Base-by-base conservation (phyloP, 768 basidiomycete genomes). In the Agrocybe praecox region DNA sequence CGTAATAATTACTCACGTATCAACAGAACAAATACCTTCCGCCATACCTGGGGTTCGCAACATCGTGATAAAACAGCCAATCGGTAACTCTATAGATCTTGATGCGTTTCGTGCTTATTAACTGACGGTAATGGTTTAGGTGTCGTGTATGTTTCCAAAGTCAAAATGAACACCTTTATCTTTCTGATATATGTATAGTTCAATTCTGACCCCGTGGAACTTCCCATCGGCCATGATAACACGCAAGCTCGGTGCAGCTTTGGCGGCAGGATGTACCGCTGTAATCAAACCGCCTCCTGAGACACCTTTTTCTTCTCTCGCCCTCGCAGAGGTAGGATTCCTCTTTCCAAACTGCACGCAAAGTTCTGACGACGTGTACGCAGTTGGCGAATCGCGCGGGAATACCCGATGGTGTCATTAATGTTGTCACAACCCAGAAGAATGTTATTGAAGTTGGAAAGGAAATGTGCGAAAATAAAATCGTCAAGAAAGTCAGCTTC, bases 281-380 rank as follows among this genome's bases (percentile, higher is more conserved):
- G 95, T 99, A 46, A 87, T 98, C 71, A 98, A 98, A 65, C 96
- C 96, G 1, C 89, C 97, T 0, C 84, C 94, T 0, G 97, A 99
- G 72, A 94, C 97, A 0, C 97, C 97, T 1, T 97, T 93, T 75
- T 94, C 93, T 26, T 86, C 88, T 9, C 82, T 98, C 11, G 97
- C 96, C 5, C 79, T 98, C 19, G 88, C 86, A n/a, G 96, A 97
- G 78, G 93, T 92, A 53, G 36, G 59, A 52, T 44, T n/a, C 34
- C n/a, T 21, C 23, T 45, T 1, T 19, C n/a, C 19, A 12, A 14
- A 21, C 15, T 19, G 5, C 36, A 15, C 36, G 12, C 40, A 29
- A 32, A 21, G 22, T 17, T 47, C 21, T 43, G 15, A 46, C 44
- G 9, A 14, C 46, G 18, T n/a, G 21, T 36, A 17, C n/a, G n/a